phyloP scores from a whole-genome alignment of 2,329 filamentous ascomycete genomes.

The Sordariomycetes sp. region DNA sequence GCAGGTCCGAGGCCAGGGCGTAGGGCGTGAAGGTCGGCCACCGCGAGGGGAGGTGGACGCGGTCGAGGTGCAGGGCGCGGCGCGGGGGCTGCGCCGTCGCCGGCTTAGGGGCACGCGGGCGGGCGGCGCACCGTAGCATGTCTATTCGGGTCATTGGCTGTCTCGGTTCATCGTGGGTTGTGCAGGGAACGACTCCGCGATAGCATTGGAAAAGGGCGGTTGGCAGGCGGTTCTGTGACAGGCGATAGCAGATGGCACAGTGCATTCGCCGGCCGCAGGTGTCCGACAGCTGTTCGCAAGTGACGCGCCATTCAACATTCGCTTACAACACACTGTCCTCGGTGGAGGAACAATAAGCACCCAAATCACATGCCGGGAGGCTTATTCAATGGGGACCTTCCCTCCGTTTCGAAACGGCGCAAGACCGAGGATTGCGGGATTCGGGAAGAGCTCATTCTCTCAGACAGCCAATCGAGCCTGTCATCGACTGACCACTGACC shows the following conservation, averaged over 20 bases:
- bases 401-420: neutral
- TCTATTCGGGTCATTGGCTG: neutral
- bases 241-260: too few species aligned
- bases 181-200: too few species aligned
- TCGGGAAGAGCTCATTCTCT: neutral
- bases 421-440: neutral
- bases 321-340: too few species aligned
- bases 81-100: neutral
- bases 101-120: neutral
- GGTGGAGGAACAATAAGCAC: too few species aligned
- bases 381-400: neutral
- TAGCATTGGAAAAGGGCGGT: too few species aligned
- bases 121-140: neutral
- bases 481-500: neutral
- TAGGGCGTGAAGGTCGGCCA: conserved; percentile 4
- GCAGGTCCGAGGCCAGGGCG: conserved; percentile 15
- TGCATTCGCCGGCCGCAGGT: too few species aligned
- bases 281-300: too few species aligned
- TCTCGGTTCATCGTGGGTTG: neutral
- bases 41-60: conserved; percentile 1
- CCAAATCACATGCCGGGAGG: neutral
- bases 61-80: conserved; percentile 1
- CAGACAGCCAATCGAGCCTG: too few species aligned
- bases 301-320: too few species aligned
- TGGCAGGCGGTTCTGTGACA: too few species aligned